Evolutionary conservation across 1,139 yeast species (phyloP), one percentile per base, ranked within the genome.

Genomic region (Wickerhamomyces sp.): DNA sequence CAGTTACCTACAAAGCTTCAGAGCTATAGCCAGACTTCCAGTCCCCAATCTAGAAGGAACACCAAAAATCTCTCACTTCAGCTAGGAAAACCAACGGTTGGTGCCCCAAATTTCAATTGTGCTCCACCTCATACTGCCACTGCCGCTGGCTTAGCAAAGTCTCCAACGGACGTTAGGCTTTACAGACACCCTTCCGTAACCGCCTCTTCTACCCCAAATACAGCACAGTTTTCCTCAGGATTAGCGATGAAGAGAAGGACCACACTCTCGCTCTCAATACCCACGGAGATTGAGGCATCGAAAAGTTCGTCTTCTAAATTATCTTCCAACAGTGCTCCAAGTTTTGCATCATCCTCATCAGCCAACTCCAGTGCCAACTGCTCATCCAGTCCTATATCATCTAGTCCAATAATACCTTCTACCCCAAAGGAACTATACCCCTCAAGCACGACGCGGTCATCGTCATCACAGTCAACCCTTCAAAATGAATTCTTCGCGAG

Each of bases 141-240:
- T n/a, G n/a, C n/a, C n/a, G n/a, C n/a, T n/a, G n/a, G n/a, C n/a
- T n/a, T n/a, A n/a, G n/a, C n/a, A n/a, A n/a, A n/a, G 4, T 26
- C 43, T 2, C 38, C 39, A 11, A 28, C 39, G 5, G 24, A 27
- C 11, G 38, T 38, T 14, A 40, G 42, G 22, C 29, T 51, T 2
- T 51, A 42, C 31, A 45, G 54, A 37, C 54, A 46, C 31, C 54
- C 53, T 5, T 48, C 55, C 3, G 26, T 47, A 7, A 36, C 46
- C 3, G 23, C 36, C 28, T 16, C 20, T 15, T 3, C 17, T n/a
- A 10, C 16, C 13, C 21, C 17, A 12, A 14, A 16, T 14, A 24
- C 38, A 12, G 11, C 28, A 8, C 26, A 24, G 5, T 11, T 20
- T n/a, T 14, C 22, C 23, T 9, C 11, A 12, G 35, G 37, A 11